These are phyloP conservation scores for Populus alba DNA, from an alignment of 345 rosid species.

Conservation along the genomic window DNA sequence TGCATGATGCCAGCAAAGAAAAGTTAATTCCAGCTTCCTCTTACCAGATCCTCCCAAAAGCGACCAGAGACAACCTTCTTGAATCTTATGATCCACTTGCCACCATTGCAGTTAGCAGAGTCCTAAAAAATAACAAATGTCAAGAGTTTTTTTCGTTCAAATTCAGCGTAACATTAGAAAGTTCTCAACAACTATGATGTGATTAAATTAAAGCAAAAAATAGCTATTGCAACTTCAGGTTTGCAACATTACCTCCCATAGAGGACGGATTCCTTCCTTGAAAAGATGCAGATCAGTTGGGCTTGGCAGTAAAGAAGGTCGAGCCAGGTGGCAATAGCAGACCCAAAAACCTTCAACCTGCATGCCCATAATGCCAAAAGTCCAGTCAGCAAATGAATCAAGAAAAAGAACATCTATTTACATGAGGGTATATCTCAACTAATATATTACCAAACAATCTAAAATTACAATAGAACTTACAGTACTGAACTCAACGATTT, in stretches of 20 bases:
- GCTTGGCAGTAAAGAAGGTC: constrained; percentile 79
- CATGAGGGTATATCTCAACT: constrained; percentile 5
- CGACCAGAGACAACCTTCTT: constrained; percentile 89
- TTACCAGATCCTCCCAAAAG: constrained; percentile 98
- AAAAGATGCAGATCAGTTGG: constrained; percentile 94
- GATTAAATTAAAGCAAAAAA: neutral
- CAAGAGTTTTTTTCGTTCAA: neutral
- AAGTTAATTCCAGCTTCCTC: constrained; percentile 8
- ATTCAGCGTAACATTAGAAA: neutral
- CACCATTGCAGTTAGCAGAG: constrained; percentile 87
- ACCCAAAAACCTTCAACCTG: constrained; percentile 94
- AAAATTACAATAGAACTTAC: constrained; percentile 38
- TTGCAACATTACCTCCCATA: constrained; percentile 76
- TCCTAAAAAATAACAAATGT: constrained; percentile 51
- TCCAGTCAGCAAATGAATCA: constrained; percentile 15
- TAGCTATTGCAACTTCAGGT: constrained; percentile 3
- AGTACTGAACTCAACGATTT: constrained; percentile 86
- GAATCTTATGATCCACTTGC: constrained; percentile 97
- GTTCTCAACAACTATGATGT: neutral
- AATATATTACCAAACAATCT: neutral
- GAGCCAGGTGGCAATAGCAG: constrained; percentile 87
- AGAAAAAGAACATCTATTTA: neutral
- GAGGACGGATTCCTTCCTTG: constrained; percentile 85
- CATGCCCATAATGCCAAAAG: neutral
- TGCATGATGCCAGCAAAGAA: neutral